Evolutionary conservation across 2,329 filamentous ascomycete genomes (phyloP), one percentile per base, ranked within the genome.

Genomic region (Periconia macrospinosa): DNA sequence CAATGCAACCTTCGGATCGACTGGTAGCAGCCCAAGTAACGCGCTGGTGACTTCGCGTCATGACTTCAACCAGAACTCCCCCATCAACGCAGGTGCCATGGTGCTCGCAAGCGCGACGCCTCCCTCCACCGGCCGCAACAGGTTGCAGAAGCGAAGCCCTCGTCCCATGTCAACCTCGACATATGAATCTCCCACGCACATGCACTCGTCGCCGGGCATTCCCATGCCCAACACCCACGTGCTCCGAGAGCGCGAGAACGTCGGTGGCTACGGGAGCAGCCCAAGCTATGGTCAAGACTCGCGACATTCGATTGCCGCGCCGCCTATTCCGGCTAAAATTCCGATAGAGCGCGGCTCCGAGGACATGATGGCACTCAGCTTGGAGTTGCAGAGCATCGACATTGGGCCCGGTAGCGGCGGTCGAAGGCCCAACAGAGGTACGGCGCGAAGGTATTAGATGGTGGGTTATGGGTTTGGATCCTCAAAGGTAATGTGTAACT

Each of bases 251-350:
- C 67, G 71, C 17, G 65, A 73, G 45, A 71, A 67, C 41, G 60
- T 67, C 6, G 67, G 69, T 41, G 62, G 59, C 15, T 74, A 74
- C 44, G 63, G 63, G 3, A 58, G 62, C n/a, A 70, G 62, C 48
- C 61, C 67, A 5, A 54, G 60, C 17, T 68, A 72, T 18, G 58
- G 59, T 15, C 49, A 58, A 14, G 50, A 53, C 3, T 20, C 50
- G 2, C 58, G 59, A 18, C 61, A 63, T 17, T 60, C 59, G 1
- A 52, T 57, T 17, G 75, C 70, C 17, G 78, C 76, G 0, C 87
- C 88, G 13, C 84, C 86, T 0, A 81, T 90, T 46, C 88, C 88
- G 3, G 86, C 86, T n/a, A 91, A 91, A 73, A 77, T 90, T 9
- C 86, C 87, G 1, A 71, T 88, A 19, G 67, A 72, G 63, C 11